phyloP scores from a whole-genome alignment of 805 yeast species.

The Torulaspora delbrueckii region DNA sequence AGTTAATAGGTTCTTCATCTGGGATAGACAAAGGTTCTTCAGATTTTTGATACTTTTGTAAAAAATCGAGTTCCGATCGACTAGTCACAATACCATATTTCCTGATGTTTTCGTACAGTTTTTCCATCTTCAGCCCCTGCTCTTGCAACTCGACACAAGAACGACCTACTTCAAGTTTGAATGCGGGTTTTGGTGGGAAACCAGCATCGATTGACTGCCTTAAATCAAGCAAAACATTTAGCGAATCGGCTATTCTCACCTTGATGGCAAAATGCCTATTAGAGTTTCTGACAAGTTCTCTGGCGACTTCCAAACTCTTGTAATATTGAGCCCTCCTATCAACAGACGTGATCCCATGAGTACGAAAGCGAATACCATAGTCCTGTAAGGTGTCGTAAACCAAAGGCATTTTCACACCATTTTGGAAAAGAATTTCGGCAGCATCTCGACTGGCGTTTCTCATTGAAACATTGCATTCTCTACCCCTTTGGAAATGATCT shows the following conservation, averaged over 20 bases:
- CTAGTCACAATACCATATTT: slow-evolving; percentile 21
- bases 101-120: slow-evolving; percentile 24
- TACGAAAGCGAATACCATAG: slow-evolving; percentile 23
- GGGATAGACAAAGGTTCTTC: neutral
- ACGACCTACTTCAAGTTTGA: slow-evolving; percentile 17
- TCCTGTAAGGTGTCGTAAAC: slow-evolving; percentile 29
- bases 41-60: slow-evolving; percentile 1
- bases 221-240: slow-evolving; percentile 21
- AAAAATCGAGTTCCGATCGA: slow-evolving; percentile 9
- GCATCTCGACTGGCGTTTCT: slow-evolving; percentile 20
- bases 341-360: slow-evolving; percentile 12
- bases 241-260: slow-evolving; percentile 14
- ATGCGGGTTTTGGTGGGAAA: slow-evolving; percentile 18
- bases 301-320: slow-evolving; percentile 29
- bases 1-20: neutral
- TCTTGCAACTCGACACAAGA: slow-evolving; percentile 22
- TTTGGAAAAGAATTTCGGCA: slow-evolving; percentile 23
- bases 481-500: slow-evolving; percentile 17
- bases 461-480: slow-evolving; percentile 5
- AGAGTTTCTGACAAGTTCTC: slow-evolving; percentile 24
- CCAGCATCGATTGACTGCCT: slow-evolving; percentile 28
- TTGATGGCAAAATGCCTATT: slow-evolving; percentile 19
- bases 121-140: slow-evolving; percentile 33
- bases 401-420: slow-evolving; percentile 31
- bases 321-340: slow-evolving; percentile 28